Evolutionary conservation across 140 eudicot species (phyloP).

Genomic region (Anethum foeniculum): DNA sequence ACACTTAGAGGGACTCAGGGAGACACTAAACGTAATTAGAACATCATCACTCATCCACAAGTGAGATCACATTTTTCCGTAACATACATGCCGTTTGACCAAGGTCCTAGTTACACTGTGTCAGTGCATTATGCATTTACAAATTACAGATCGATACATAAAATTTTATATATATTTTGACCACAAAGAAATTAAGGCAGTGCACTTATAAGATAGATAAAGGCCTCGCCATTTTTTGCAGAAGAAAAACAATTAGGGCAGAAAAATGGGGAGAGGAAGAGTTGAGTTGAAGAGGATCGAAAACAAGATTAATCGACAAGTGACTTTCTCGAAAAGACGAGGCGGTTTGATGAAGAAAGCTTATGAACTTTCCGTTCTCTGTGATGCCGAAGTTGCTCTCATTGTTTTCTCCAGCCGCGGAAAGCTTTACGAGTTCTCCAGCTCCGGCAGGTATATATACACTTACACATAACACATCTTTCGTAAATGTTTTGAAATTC

Average conservation of each 20-base stretch:
- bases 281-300: slow-evolving; percentile 61
- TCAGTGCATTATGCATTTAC: background rate
- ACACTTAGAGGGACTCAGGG: background rate
- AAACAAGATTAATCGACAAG: slow-evolving; percentile 55
- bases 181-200: background rate
- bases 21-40: background rate
- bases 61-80: background rate
- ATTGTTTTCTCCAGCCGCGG: slow-evolving; percentile 60
- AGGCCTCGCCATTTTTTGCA: background rate
- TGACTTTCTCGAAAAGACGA: slow-evolving; percentile 52
- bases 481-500: no score
- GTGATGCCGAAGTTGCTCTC: slow-evolving; percentile 57
- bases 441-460: slow-evolving; percentile 25
- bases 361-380: slow-evolving; percentile 51
- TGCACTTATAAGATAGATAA: background rate
- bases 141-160: background rate
- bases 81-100: background rate
- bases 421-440: slow-evolving; percentile 49
- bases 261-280: slow-evolving; percentile 49
- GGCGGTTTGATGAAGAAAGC: slow-evolving; percentile 56
- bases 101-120: background rate
- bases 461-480: no score
- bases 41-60: background rate
- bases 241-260: background rate
- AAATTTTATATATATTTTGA: background rate